Conservation (phyloP, 2,329 filamentous ascomycete species). For the Fusarium multiceps region DNA sequence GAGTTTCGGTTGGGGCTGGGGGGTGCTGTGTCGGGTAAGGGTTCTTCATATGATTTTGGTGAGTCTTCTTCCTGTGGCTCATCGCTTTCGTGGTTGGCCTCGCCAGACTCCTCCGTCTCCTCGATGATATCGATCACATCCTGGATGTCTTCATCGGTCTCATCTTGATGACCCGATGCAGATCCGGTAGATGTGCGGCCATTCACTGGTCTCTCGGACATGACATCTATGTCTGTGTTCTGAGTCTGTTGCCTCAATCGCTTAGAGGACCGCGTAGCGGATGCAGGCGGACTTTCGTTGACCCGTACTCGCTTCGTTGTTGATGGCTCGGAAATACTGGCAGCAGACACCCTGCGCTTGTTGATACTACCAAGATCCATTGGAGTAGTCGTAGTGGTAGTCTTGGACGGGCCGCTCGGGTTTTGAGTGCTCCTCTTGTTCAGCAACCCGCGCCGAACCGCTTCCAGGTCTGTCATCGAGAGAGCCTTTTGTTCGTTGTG, state of each 20-base stretch:
- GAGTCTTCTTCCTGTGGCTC: not conserved
- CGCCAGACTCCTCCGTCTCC: not conserved
- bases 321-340: accelerated
- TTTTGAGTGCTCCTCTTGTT: not conserved
- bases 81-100: not conserved
- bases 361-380: not conserved
- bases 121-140: not conserved
- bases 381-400: not conserved
- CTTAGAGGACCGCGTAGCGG: not conserved
- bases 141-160: not conserved
- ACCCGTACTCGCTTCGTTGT: not conserved
- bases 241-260: not conserved
- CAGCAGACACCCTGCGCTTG: not conserved
- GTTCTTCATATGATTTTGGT: not conserved
- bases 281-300: not conserved
- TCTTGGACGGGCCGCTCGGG: not conserved
- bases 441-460: not conserved
- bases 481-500: not conserved
- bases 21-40: not conserved
- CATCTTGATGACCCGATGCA: not conserved
- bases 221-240: not conserved
- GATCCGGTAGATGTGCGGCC: not conserved
- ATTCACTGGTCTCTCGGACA: not conserved
- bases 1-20: not conserved
- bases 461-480: not conserved